Conservation (phyloP, 805 yeast species). For the Sugiyamaella boreocaroliniensis region DNA sequence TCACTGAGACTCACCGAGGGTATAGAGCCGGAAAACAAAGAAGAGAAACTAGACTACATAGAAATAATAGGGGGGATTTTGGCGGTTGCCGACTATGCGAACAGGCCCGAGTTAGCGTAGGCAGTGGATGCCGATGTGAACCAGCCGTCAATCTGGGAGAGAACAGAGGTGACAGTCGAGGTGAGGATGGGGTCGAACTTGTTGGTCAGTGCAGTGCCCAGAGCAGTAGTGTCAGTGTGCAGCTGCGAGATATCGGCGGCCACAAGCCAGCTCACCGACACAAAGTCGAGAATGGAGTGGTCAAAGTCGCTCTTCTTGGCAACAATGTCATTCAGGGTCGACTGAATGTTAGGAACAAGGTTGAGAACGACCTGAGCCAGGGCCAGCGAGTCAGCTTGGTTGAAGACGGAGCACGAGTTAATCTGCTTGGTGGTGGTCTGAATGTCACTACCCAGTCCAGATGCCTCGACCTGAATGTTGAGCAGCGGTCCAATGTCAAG, state of each 20-base stretch:
- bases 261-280: slow-evolving; percentile 9
- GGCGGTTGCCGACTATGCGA: too few species aligned
- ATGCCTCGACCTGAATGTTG: slow-evolving; percentile 6
- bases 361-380: slow-evolving; percentile 2
- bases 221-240: slow-evolving; percentile 4
- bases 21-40: too few species aligned
- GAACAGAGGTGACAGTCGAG: slow-evolving; percentile 1
- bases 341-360: slow-evolving; percentile 9
- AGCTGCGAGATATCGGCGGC: slow-evolving; percentile 6
- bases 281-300: slow-evolving; percentile 7
- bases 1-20: too few species aligned
- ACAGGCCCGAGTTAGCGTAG: neutral
- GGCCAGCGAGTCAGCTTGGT: slow-evolving; percentile 1
- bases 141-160: slow-evolving; percentile 10
- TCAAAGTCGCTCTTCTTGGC: slow-evolving; percentile 12
- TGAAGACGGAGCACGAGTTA: neutral
- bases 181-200: slow-evolving; percentile 3
- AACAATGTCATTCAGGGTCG: slow-evolving; percentile 5
- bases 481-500: slow-evolving; percentile 6
- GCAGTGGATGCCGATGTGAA: slow-evolving; percentile 3
- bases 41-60: too few species aligned
- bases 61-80: too few species aligned
- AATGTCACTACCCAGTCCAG: neutral
- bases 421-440: slow-evolving; percentile 3
- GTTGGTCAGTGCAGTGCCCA: slow-evolving; percentile 4